Percentiles rank a stretch among this genome's conserved stretches.
These are phyloP conservation scores for Friedmanniomyces simplex DNA, from an alignment of 495 filamentous ascomycete species.

Conservation along the genomic window DNA sequence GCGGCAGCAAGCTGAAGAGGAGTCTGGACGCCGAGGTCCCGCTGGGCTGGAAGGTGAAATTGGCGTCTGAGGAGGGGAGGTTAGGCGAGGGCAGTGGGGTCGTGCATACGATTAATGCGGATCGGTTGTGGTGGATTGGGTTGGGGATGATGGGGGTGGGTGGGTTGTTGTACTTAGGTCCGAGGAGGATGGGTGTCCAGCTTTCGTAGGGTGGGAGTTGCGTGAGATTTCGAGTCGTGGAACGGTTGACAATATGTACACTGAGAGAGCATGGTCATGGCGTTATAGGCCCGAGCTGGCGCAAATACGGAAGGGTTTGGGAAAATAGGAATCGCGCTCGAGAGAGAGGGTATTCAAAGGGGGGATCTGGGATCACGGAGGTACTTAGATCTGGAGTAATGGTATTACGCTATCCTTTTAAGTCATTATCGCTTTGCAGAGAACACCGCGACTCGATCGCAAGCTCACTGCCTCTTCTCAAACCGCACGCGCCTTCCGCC, in stretches of 20 bases:
- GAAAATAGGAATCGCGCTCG: too few relatives aligned
- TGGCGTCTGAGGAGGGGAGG: slow-evolving; percentile 22
- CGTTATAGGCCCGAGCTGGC: not conserved
- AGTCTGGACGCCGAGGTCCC: slow-evolving; percentile 23
- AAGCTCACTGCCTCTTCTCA: not conserved
- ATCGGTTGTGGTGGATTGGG: slow-evolving; percentile 62
- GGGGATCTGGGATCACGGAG: too few relatives aligned
- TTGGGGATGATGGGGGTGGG: slow-evolving; percentile 56
- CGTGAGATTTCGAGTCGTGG: not conserved
- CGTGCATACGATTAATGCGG: slow-evolving; percentile 39
- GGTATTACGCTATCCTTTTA: too few relatives aligned
- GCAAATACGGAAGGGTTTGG: too few relatives aligned
- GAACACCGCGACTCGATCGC: not conserved
- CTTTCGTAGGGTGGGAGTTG: slow-evolving; percentile 1
- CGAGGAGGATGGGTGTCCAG: slow-evolving; percentile 22
- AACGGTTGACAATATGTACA: too few relatives aligned
- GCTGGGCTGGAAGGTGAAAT: slow-evolving; percentile 34
- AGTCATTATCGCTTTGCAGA: not conserved
- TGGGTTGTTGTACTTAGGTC: slow-evolving; percentile 38
- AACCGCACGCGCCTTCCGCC: not conserved
- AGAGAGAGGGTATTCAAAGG: too few relatives aligned
- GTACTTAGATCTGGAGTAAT: too few relatives aligned
- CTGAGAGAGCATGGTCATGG: not conserved
- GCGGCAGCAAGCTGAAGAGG: slow-evolving; percentile 1
- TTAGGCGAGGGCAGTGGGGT: slow-evolving; percentile 29